These are phyloP conservation scores for Ligustrum vulgare DNA, from an alignment of 257 asterid species.

Conservation along the genomic window DNA sequence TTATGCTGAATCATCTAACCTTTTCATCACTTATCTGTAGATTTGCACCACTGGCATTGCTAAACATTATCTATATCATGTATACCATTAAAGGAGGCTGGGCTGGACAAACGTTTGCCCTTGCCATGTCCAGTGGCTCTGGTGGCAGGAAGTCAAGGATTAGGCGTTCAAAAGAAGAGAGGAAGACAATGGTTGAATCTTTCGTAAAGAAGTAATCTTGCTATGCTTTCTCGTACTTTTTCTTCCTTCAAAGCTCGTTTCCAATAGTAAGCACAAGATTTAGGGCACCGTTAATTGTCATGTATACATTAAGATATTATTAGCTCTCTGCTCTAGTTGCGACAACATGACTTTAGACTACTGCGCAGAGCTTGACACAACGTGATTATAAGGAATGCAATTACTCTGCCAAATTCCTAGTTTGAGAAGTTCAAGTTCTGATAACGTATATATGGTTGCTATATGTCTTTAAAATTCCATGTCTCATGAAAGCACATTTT, in stretches of 20 bases:
- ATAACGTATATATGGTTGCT: not conserved
- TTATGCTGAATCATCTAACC: not conserved
- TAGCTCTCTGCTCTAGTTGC: not conserved
- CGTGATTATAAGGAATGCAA: not conserved
- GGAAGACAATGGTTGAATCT: conserved; percentile 79
- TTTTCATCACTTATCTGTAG: conserved; percentile 21
- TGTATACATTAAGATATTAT: not conserved
- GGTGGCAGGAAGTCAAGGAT: conserved; percentile 74
- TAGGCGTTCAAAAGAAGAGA: conserved; percentile 90
- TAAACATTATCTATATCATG: conserved; percentile 39
- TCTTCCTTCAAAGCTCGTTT: not conserved
- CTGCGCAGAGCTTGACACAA: not conserved
- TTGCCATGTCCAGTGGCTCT: conserved; percentile 60
- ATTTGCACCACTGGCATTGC: conserved; percentile 21
- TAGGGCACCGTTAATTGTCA: not conserved
- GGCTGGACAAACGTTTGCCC: conserved; percentile 77
- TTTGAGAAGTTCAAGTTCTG: not conserved
- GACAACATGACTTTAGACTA: not conserved
- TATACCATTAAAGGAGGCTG: conserved; percentile 61
- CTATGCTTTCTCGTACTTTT: not conserved
- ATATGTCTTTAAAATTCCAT: not conserved
- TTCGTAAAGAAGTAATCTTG: conserved; percentile 66
- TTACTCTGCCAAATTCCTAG: not conserved
- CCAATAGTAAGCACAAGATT: not conserved
- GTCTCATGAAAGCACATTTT: not conserved